These are phyloP conservation scores for Globisporangium perplexum DNA, from an alignment of 352 stramenopile species.

Conservation along the genomic window DNA sequence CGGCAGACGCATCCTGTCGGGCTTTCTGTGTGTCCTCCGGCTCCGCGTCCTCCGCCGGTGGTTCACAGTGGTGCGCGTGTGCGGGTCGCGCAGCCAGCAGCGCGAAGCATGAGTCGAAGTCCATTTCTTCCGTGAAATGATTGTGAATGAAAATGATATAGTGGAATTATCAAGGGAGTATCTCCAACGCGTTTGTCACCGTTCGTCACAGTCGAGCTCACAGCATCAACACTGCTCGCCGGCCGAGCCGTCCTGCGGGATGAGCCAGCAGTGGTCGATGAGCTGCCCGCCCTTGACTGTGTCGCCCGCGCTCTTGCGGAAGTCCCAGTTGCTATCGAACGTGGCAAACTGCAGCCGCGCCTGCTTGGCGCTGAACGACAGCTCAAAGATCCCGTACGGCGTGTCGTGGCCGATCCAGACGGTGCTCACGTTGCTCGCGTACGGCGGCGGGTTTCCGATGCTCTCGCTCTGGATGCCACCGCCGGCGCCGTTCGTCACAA, in stretches of 20 bases:
- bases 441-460: constrained; percentile 42
- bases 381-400: constrained; percentile 68
- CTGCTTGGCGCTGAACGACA: constrained; percentile 53
- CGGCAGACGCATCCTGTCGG: not conserved
- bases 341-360: constrained; percentile 61
- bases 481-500: constrained; percentile 65
- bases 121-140: constrained; percentile 26
- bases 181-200: not conserved
- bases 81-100: constrained; percentile 52
- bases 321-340: constrained; percentile 61
- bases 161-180: not conserved
- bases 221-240: constrained; percentile 20
- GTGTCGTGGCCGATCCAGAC: constrained; percentile 50
- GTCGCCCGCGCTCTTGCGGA: constrained; percentile 25
- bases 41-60: constrained; percentile 9
- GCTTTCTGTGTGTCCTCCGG: too few species aligned
- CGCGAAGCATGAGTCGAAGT: constrained; percentile 60
- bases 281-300: constrained; percentile 45
- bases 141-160: not conserved
- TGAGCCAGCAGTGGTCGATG: constrained; percentile 63
- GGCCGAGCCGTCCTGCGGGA: constrained; percentile 52
- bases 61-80: constrained; percentile 60
- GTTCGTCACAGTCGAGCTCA: not conserved
- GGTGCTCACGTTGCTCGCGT: constrained; percentile 34
- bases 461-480: constrained; percentile 73